Percentiles rank a stretch among this genome's conserved stretches.
Conservation (phyloP, 1,284 basidiomycete genomes). For the Cerrena zonata region DNA sequence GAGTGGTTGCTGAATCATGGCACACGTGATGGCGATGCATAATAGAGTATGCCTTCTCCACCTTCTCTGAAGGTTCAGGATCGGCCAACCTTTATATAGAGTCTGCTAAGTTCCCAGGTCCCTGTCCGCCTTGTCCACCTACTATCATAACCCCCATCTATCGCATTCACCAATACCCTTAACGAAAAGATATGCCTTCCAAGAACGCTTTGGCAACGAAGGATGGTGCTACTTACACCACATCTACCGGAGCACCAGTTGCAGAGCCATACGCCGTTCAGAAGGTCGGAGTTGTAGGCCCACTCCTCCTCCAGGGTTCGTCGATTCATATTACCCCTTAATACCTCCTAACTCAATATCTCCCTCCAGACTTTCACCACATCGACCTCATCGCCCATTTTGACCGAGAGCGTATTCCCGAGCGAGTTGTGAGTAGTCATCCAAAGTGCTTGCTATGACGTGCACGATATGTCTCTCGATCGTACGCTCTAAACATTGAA, state of each 20-base stretch:
- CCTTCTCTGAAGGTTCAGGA: not conserved
- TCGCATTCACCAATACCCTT: not conserved
- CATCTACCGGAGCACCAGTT: slow-evolving; percentile 75
- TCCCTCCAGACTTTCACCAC: slow-evolving; percentile 74
- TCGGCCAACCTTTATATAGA: slow-evolving; percentile 1
- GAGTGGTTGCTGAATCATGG: slow-evolving; percentile 7
- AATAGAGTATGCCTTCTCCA: not conserved
- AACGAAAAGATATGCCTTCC: slow-evolving; percentile 49
- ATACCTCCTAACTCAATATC: slow-evolving; percentile 1
- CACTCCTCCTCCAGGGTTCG: slow-evolving; percentile 79
- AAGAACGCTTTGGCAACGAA: slow-evolving; percentile 49
- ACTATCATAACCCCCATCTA: slow-evolving; percentile 5
- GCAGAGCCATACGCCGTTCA: slow-evolving; percentile 73
- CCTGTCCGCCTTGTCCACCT: slow-evolving; percentile 2
- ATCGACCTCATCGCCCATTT: slow-evolving; percentile 88
- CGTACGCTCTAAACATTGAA: too few species aligned
- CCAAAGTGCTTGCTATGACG: slow-evolving; percentile 6
- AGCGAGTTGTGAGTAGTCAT: slow-evolving; percentile 68
- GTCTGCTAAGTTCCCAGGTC: not conserved
- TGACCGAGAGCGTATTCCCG: slow-evolving; percentile 90
- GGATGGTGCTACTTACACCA: slow-evolving; percentile 71
- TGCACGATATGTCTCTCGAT: not conserved
- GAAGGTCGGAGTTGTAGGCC: slow-evolving; percentile 70
- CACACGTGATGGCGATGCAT: slow-evolving; percentile 7
- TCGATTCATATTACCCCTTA: slow-evolving; percentile 4